A percentile compares a stretch with the other conserved stretches of the same genome.
Evolutionary conservation across 495 filamentous ascomycete species (phyloP).

Genomic region (Penicillium maclennaniae): DNA sequence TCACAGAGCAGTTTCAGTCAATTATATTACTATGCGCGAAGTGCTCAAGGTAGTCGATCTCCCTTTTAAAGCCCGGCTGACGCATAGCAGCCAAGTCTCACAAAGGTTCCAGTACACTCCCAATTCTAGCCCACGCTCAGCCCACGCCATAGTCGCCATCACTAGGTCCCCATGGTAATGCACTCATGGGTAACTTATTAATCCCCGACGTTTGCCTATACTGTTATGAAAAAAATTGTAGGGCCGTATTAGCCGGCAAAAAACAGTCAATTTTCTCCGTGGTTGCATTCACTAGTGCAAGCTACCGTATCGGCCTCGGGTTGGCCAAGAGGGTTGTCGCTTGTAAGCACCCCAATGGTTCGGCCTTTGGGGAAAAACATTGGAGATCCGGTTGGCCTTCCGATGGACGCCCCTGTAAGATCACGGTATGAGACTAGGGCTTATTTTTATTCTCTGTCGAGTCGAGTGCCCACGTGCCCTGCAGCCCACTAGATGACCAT

Average conservation of each 20-base stretch:
- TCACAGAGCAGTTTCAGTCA: conserved; percentile 3
- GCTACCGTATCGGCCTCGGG: neutral
- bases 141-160: neutral
- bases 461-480: too few species aligned
- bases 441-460: too few species aligned
- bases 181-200: neutral
- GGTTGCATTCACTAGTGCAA: neutral
- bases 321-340: neutral
- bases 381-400: neutral
- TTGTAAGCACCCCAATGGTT: neutral
- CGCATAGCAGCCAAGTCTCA: neutral
- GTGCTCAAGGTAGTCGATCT: neutral
- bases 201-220: neutral
- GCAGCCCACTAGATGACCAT: too few species aligned
- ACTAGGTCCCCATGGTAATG: neutral
- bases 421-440: neutral
- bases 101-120: neutral
- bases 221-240: neutral
- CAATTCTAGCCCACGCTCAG: neutral
- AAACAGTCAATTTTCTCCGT: neutral
- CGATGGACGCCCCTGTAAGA: conserved; percentile 1
- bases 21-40: neutral
- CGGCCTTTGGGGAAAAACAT: neutral
- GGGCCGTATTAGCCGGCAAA: too few species aligned
- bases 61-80: neutral